phyloP scores from a whole-genome alignment of 1,284 basidiomycete species.

The Apiotrichum sp. region DNA sequence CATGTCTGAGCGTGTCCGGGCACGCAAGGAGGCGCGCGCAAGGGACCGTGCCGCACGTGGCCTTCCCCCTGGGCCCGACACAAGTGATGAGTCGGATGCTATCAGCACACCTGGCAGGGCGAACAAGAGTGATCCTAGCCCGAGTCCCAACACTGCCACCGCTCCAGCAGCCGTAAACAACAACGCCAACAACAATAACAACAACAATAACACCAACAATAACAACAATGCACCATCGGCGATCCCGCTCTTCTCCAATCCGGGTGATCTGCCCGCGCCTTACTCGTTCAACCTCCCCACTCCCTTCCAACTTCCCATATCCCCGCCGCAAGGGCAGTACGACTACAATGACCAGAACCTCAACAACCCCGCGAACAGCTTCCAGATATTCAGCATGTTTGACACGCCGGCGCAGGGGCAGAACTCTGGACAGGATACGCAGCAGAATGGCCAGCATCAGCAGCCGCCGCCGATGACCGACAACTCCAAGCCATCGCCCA shows the following conservation, averaged over 20 bases:
- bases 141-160: no score
- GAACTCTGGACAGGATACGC: background rate
- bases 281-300: conserved; percentile 40
- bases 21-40: conserved; percentile 42
- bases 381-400: conserved; percentile 17
- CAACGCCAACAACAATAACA: conserved; percentile 6
- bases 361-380: conserved; percentile 1
- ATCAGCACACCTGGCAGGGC: no score
- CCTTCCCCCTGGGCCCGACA: conserved; percentile 12
- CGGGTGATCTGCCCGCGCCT: conserved; percentile 20
- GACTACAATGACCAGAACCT: conserved; percentile 8
- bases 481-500: conserved; percentile 11
- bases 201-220: background rate
- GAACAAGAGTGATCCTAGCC: no score
- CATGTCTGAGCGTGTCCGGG: conserved; percentile 46
- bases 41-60: conserved; percentile 33
- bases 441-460: conserved; percentile 3
- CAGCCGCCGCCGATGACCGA: background rate
- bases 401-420: conserved; percentile 1
- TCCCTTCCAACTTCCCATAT: conserved; percentile 36
- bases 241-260: conserved; percentile 16
- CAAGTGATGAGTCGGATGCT: conserved; percentile 9
- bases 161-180: background rate
- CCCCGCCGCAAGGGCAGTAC: conserved; percentile 30
- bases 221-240: background rate